These are phyloP conservation scores for Sanghuangporus baumii DNA, from an alignment of 1,284 basidiomycete genomes.

Conservation along the genomic window DNA sequence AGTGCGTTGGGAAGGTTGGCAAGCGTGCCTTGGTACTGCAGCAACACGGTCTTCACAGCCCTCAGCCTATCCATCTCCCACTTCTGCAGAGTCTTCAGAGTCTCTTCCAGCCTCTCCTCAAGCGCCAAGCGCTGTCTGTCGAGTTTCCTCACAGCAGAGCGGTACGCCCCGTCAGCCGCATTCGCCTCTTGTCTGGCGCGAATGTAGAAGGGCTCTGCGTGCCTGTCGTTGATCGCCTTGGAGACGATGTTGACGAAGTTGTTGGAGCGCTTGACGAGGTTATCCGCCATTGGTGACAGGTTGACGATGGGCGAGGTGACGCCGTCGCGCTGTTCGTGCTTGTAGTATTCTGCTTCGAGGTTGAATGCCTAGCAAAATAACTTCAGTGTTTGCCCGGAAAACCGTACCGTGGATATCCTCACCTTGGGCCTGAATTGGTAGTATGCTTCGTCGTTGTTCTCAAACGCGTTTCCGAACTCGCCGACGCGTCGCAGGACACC, in stretches of 20 bases:
- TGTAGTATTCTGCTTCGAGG: conserved; percentile 38
- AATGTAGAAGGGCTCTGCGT: conserved; percentile 59
- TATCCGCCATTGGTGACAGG: conserved; percentile 44
- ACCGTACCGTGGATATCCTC: conserved; percentile 16
- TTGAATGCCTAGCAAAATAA: conserved; percentile 56
- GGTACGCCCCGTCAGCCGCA: conserved; percentile 72
- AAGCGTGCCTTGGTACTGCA: conserved; percentile 79
- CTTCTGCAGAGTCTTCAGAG: conserved; percentile 70
- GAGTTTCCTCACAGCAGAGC: conserved; percentile 67
- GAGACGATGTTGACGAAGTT: conserved; percentile 67
- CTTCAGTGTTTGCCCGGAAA: background rate
- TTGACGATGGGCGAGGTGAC: conserved; percentile 33
- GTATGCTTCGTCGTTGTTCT: conserved; percentile 66
- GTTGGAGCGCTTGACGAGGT: conserved; percentile 60
- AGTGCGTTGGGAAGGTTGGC: conserved; percentile 63
- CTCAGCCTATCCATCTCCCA: conserved; percentile 82
- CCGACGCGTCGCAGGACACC: conserved; percentile 73
- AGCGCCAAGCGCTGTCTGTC: conserved; percentile 77
- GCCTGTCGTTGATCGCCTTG: conserved; percentile 51
- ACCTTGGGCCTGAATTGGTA: conserved; percentile 79
- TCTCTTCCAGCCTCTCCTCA: conserved; percentile 82
- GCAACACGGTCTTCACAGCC: conserved; percentile 79
- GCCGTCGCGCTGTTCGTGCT: conserved; percentile 24
- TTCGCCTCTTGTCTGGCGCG: conserved; percentile 72
- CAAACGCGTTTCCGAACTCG: conserved; percentile 75